Evolutionary conservation across 352 stramenopile genomes (phyloP).

Genomic region (Phytophthora constricta): DNA sequence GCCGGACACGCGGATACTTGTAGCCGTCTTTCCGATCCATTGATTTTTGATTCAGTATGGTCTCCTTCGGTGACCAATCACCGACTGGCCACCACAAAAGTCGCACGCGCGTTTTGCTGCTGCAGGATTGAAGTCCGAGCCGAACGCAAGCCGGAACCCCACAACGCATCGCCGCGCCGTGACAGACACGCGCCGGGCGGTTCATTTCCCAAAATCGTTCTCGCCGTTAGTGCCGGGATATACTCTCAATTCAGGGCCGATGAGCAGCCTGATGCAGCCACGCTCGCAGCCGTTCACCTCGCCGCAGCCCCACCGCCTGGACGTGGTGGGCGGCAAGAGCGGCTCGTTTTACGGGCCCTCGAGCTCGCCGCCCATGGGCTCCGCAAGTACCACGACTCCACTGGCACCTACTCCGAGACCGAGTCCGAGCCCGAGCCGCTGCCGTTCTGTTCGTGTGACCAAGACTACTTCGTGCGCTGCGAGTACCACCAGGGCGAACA

Average conservation of each 20-base stretch:
- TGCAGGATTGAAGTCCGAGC: neutral
- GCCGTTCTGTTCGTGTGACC: slow-evolving; percentile 55
- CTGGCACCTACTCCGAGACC: slow-evolving; percentile 53
- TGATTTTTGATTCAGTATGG: neutral
- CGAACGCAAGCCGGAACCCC: neutral
- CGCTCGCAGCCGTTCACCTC: slow-evolving; percentile 15
- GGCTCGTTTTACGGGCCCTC: slow-evolving; percentile 24
- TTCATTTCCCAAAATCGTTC: neutral
- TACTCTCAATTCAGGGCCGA: too few species aligned
- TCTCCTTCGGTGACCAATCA: neutral
- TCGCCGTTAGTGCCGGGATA: too few species aligned
- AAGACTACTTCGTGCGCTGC: slow-evolving; percentile 52
- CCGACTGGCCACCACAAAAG: slow-evolving; percentile 14
- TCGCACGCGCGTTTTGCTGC: neutral
- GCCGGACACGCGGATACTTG: too few species aligned
- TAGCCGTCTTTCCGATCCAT: too few species aligned
- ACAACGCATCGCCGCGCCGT: neutral
- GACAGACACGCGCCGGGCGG: neutral
- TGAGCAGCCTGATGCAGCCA: slow-evolving; percentile 22
- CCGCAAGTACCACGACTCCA: slow-evolving; percentile 41
- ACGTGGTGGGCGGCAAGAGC: slow-evolving; percentile 26
- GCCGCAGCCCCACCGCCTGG: slow-evolving; percentile 12
- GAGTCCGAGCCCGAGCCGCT: slow-evolving; percentile 60
- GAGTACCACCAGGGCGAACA: slow-evolving; percentile 58
- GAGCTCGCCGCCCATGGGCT: slow-evolving; percentile 18